Evolutionary conservation across 1,284 basidiomycete species (phyloP).

Genomic region (Ganoderma resinaceum): DNA sequence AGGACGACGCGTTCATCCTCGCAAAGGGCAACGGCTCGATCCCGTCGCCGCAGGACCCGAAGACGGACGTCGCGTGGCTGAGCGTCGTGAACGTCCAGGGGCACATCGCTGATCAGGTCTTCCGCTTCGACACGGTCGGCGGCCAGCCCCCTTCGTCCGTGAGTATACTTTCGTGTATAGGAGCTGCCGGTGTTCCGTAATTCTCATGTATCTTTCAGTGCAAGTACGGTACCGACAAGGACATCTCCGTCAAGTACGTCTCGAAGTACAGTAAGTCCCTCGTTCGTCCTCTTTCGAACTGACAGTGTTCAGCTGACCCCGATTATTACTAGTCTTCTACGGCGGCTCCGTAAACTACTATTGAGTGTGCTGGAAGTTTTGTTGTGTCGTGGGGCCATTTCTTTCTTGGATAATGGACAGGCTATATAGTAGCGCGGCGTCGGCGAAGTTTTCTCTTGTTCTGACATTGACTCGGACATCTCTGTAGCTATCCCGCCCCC

Average conservation of each 20-base stretch:
- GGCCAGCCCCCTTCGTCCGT: constrained; percentile 71
- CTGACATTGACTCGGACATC: neutral
- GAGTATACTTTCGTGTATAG: constrained; percentile 29
- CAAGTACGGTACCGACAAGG: constrained; percentile 29
- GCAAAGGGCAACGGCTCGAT: constrained; percentile 51
- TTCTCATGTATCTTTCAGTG: constrained; percentile 28
- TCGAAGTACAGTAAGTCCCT: constrained; percentile 40
- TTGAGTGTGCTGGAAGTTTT: neutral
- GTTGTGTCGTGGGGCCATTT: neutral
- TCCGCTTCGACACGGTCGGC: constrained; percentile 61
- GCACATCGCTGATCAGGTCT: constrained; percentile 57
- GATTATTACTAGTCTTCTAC: constrained; percentile 29
- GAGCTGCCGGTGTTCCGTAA: neutral
- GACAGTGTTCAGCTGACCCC: neutral
- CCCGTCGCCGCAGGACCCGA: constrained; percentile 50
- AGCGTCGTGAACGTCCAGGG: constrained; percentile 56
- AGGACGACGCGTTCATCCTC: constrained; percentile 55
- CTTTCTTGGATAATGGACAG: neutral
- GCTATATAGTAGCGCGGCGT: neutral
- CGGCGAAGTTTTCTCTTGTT: neutral
- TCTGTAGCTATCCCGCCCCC: neutral
- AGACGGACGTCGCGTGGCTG: constrained; percentile 63
- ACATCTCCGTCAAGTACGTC: constrained; percentile 41
- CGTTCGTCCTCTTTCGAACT: neutral
- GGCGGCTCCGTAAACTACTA: constrained; percentile 22